Evolutionary conservation across 202 grass and related monocot species (phyloP).

Genomic region (Dendrocalamus latiflorus): DNA sequence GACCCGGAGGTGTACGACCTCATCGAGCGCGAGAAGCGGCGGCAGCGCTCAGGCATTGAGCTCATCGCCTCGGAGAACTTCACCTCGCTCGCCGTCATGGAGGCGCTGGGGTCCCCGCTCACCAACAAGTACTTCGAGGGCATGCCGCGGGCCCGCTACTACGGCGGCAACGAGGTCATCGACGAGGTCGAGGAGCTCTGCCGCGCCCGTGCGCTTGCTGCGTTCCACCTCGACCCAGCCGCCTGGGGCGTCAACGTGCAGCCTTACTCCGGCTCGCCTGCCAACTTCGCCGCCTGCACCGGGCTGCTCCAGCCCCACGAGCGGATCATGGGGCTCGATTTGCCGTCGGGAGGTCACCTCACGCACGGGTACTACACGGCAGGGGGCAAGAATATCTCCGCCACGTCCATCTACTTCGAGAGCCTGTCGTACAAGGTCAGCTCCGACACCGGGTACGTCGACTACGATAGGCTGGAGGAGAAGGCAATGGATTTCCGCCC

Average conservation of each 20-base stretch:
- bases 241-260: constrained; percentile 59
- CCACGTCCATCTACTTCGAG: constrained; percentile 60
- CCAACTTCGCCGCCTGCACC: constrained; percentile 69
- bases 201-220: constrained; percentile 35
- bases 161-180: constrained; percentile 28
- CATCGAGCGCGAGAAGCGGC: constrained; percentile 63
- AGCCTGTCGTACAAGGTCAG: constrained; percentile 64
- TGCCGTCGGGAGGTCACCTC: constrained; percentile 62
- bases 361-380: too few species aligned
- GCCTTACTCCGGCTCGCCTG: constrained; percentile 60
- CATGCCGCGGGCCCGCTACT: constrained; percentile 53
- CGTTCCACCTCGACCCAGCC: constrained; percentile 48
- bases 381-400: constrained; percentile 61
- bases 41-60: constrained; percentile 58
- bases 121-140: constrained; percentile 86
- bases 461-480: constrained; percentile 64
- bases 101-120: constrained; percentile 59
- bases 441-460: constrained; percentile 48
- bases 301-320: constrained; percentile 55
- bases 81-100: constrained; percentile 50
- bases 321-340: constrained; percentile 67
- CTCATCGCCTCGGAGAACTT: constrained; percentile 76
- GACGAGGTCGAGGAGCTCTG: constrained; percentile 61
- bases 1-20: constrained; percentile 55
- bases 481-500: constrained; percentile 63